Evolutionary conservation across 225 moss, liverwort and hornwort species (phyloP).

Genomic region (Physcomitrium patens): DNA sequence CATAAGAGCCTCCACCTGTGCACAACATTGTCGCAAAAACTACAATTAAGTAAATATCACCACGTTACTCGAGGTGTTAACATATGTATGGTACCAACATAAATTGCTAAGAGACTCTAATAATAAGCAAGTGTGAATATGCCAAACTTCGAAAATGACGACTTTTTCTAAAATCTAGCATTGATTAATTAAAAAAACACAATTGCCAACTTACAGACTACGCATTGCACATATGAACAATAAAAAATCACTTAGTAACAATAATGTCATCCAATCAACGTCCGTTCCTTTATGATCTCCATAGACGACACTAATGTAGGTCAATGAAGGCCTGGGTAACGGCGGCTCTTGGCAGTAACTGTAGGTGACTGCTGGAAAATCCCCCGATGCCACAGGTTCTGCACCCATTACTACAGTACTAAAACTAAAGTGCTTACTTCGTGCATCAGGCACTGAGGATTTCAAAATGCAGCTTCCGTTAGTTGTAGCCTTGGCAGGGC

Average conservation of each 20-base stretch:
- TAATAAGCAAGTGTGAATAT: background rate
- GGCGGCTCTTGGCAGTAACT: slow-evolving; percentile 4
- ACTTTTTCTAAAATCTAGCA: slow-evolving; percentile 3
- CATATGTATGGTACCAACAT: background rate
- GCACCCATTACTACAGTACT: slow-evolving; percentile 25
- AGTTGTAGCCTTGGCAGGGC: slow-evolving; percentile 66
- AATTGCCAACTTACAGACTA: slow-evolving; percentile 2
- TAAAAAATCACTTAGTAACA: background rate
- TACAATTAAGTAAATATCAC: background rate
- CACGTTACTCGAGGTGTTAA: background rate
- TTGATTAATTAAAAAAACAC: background rate
- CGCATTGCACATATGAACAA: slow-evolving; percentile 9
- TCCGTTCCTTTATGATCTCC: slow-evolving; percentile 13
- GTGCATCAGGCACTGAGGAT: slow-evolving; percentile 47
- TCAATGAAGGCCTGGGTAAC: background rate
- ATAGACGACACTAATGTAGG: slow-evolving; percentile 11
- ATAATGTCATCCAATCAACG: background rate
- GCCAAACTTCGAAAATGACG: background rate
- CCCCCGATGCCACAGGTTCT: slow-evolving; percentile 25
- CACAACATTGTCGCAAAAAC: background rate
- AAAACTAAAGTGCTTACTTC: slow-evolving; percentile 65
- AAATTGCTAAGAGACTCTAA: background rate
- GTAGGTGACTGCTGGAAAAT: slow-evolving; percentile 11
- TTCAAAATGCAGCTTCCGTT: slow-evolving; percentile 64
- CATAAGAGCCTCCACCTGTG: slow-evolving; percentile 72